phyloP scores from a whole-genome alignment of 345 rosid species.

The Arabidopsis arenosa region DNA sequence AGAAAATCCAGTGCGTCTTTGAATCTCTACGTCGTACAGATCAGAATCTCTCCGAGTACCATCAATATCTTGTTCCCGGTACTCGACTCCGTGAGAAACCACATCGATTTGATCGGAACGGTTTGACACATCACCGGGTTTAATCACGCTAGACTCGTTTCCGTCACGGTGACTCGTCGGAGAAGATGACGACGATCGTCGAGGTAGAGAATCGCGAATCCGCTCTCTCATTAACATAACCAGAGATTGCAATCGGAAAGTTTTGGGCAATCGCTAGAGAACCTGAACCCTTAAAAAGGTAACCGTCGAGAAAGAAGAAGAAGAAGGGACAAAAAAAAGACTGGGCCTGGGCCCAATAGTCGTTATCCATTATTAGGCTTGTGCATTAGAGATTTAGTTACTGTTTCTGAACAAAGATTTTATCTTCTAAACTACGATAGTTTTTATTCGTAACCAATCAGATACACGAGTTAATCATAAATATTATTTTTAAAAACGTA shows the following conservation, averaged over 20 bases:
- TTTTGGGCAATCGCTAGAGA: background rate
- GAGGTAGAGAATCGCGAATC: background rate
- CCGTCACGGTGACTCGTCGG: background rate
- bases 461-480: no score
- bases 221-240: background rate
- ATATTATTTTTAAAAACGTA: no score
- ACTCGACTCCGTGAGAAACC: background rate
- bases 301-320: no score
- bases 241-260: background rate
- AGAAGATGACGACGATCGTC: background rate
- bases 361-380: background rate
- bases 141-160: background rate
- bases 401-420: no score
- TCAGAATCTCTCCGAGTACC: background rate
- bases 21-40: background rate
- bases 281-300: background rate
- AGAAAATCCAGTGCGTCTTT: background rate
- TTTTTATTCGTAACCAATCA: no score
- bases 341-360: background rate
- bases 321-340: no score
- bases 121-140: background rate
- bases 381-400: no score
- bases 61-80: background rate
- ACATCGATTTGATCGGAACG: background rate
- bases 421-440: no score